Evolutionary conservation across 176 grass and related monocot species (phyloP).

Genomic region (Zea luxurians): DNA sequence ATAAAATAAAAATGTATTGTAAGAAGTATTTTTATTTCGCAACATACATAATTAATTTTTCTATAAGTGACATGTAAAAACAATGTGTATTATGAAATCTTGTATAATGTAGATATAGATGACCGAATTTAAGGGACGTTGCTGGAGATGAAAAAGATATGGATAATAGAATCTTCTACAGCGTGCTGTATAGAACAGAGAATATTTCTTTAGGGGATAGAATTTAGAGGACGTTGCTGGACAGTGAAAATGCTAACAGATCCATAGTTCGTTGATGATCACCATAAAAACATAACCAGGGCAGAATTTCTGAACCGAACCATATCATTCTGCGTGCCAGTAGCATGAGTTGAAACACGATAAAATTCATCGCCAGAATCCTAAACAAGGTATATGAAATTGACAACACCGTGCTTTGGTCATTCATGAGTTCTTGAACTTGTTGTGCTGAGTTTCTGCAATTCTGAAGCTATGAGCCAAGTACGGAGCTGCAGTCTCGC

Average conservation of each 20-base stretch:
- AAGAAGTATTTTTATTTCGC: too few relatives aligned
- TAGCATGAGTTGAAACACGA: constrained; percentile 6
- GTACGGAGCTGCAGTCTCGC: not conserved
- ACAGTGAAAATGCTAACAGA: not conserved
- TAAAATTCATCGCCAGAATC: constrained; percentile 20
- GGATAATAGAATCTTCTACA: too few relatives aligned
- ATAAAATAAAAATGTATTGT: too few relatives aligned
- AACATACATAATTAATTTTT: too few relatives aligned
- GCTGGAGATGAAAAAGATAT: too few relatives aligned
- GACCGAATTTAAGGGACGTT: too few relatives aligned
- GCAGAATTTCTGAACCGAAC: not conserved
- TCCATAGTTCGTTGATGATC: constrained; percentile 10
- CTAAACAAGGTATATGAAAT: not conserved
- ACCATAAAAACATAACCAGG: not conserved
- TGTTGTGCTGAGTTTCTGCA: not conserved
- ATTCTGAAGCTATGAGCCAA: constrained; percentile 1
- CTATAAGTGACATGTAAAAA: too few relatives aligned
- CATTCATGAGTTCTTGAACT: not conserved
- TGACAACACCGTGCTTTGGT: not conserved
- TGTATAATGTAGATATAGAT: too few relatives aligned
- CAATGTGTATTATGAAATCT: too few relatives aligned
- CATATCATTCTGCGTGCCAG: not conserved
- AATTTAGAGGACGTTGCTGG: too few relatives aligned
- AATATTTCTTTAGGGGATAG: too few relatives aligned
- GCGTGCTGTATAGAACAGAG: too few relatives aligned